phyloP scores from a whole-genome alignment of 306 rosid genomes.

The Begonia loranthoides region DNA sequence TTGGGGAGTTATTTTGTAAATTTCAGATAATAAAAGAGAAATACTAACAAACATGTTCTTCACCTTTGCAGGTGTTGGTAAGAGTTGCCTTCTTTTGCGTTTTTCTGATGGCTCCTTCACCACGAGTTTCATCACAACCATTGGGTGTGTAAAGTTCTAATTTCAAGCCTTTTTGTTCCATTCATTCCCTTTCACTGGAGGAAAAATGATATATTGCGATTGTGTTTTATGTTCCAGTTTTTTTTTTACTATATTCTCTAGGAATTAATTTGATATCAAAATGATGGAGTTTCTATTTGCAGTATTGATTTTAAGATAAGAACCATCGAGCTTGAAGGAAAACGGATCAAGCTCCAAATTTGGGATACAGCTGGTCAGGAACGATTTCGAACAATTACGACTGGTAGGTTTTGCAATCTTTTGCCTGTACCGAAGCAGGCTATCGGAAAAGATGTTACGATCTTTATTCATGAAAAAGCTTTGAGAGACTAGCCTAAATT shows the following conservation, averaged over 20 bases:
- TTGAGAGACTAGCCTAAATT: not conserved
- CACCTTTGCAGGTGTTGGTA: slow-evolving; percentile 65
- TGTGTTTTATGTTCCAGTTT: not conserved
- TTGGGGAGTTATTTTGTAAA: too few species aligned
- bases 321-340: slow-evolving; percentile 78
- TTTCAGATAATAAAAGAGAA: too few species aligned
- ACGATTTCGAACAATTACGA: slow-evolving; percentile 81
- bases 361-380: slow-evolving; percentile 98
- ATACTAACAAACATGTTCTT: too few species aligned
- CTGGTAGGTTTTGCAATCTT: slow-evolving; percentile 33
- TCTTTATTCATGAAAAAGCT: not conserved
- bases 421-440: too few species aligned
- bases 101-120: slow-evolving; percentile 86
- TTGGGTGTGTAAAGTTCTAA: slow-evolving; percentile 35
- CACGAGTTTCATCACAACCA: slow-evolving; percentile 77
- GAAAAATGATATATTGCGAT: not conserved
- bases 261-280: slow-evolving; percentile 10
- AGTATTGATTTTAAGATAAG: slow-evolving; percentile 88
- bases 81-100: slow-evolving; percentile 87
- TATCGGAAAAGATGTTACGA: not conserved
- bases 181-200: not conserved
- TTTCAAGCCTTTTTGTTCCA: not conserved
- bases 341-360: slow-evolving; percentile 73
- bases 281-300: slow-evolving; percentile 17
- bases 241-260: not conserved